Conservation (phyloP, 495 filamentous ascomycete genomes). For the Penicillium arizonense region DNA sequence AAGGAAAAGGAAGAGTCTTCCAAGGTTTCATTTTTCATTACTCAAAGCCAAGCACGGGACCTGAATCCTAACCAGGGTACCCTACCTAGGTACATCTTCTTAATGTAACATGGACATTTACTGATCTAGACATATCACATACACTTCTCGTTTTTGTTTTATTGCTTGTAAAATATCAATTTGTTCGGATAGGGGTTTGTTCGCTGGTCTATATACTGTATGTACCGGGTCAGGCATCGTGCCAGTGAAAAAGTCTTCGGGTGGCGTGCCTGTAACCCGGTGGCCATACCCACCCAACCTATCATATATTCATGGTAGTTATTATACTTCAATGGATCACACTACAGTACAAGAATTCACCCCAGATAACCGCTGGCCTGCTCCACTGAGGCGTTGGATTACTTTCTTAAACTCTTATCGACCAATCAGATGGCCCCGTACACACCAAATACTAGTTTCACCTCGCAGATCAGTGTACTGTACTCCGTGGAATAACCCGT, state of each 20-base stretch:
- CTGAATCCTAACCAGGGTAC: background rate
- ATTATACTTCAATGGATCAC: constrained; percentile 4
- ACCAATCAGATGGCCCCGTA: constrained; percentile 8
- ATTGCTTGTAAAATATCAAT: too few species aligned
- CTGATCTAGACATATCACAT: background rate
- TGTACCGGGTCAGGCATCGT: too few species aligned
- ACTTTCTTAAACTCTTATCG: constrained; percentile 9
- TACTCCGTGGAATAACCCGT: background rate
- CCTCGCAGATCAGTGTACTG: background rate
- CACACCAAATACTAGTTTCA: too few species aligned
- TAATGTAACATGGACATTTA: too few species aligned
- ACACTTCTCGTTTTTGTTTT: background rate
- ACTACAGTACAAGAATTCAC: too few species aligned
- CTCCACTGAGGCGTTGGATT: background rate
- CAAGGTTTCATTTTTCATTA: background rate
- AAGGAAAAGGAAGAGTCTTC: background rate
- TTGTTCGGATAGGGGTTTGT: too few species aligned
- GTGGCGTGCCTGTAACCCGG: constrained; percentile 2
- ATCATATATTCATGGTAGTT: background rate
- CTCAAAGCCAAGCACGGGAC: constrained; percentile 1
- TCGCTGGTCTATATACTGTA: too few species aligned
- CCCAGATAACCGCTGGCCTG: too few species aligned
- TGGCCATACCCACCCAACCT: too few species aligned
- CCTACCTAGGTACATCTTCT: too few species aligned
- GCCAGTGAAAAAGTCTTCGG: background rate